Base-by-base conservation (phyloP, 2,329 filamentous ascomycete species). In the Aspergillus bombycis region DNA sequence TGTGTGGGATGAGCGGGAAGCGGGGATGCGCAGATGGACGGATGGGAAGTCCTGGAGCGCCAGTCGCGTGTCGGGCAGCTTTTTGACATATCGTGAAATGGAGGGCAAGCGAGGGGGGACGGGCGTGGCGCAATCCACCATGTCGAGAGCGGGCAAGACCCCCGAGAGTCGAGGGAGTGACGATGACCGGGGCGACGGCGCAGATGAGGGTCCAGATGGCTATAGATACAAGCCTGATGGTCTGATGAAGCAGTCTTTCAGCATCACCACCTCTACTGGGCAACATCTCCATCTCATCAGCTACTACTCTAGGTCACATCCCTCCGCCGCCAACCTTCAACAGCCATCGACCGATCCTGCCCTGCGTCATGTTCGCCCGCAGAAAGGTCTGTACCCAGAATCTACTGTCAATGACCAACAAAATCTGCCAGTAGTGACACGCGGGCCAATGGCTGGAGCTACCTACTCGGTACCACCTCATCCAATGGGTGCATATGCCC, bases 41-140 rank as follows among this genome's bases (percentile, higher is more conserved):
- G 95, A 99, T 72, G 95, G 95, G 62, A 99, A 99, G 79, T 98
- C 94, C 41, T 99, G 95, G 95, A 98, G 94, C 75, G 95, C 95
- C 38, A 98, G 94, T 80, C 88, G 95, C 66, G 95, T 99, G 0
- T 98, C 94, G 0, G 95, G 95, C 58, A 98, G 95, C 81, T 99
- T 99, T 77, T 80, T 99, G 64, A 98, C 95, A 9, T 99, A 99
- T 75, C 87, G 95, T 45, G 95, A 99, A 77, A 99, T 99, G 95
- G 95, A 99, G 79, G 95, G 95, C 78, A 98, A 98, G 84, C 87
- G 95, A 66, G 94, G 94, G 60, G 92, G 92, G 64, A 88, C 83
- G 67, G 82, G 81, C 58, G 94, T 93, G 74, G 84, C 87, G 38
- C 84, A 86, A 67, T 77, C 79, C 75, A 82, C 74, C 80, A 82